Conservation (phyloP, 2,329 filamentous ascomycete genomes). For the Aspergillus ochraceoroseus region DNA sequence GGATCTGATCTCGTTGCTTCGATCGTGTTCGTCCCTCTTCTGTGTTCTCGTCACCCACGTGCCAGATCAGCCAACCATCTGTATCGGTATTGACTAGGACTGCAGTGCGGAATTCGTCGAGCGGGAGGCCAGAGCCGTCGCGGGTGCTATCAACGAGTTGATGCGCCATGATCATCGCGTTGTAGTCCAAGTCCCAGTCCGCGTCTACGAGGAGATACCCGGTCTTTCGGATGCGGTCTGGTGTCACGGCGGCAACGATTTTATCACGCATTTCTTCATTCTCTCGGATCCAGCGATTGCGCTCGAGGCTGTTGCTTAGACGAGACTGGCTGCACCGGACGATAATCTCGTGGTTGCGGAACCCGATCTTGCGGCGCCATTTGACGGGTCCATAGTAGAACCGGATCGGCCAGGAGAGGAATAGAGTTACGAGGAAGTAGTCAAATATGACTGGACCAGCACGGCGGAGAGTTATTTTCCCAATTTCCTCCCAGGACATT, state of each 20-base stretch:
- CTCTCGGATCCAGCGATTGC: slow-evolving; percentile 46
- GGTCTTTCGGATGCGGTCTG: slow-evolving; percentile 68
- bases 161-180: slow-evolving; percentile 70
- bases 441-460: slow-evolving; percentile 67
- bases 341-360: slow-evolving; percentile 73
- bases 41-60: slow-evolving; percentile 54
- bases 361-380: slow-evolving; percentile 73
- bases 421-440: slow-evolving; percentile 61
- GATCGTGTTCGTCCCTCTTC: slow-evolving; percentile 38
- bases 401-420: slow-evolving; percentile 68
- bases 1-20: slow-evolving; percentile 59
- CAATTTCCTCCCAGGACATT: slow-evolving; percentile 55
- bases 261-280: slow-evolving; percentile 52
- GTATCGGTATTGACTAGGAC: slow-evolving; percentile 65
- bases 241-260: slow-evolving; percentile 65
- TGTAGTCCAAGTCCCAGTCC: slow-evolving; percentile 85
- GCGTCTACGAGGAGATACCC: slow-evolving; percentile 81
- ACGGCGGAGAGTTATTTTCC: slow-evolving; percentile 56
- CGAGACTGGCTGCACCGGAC: slow-evolving; percentile 65
- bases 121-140: slow-evolving; percentile 35
- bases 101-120: slow-evolving; percentile 66
- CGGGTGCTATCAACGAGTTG: slow-evolving; percentile 54
- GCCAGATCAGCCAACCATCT: slow-evolving; percentile 64
- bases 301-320: slow-evolving; percentile 61
- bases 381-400: slow-evolving; percentile 63